Base-by-base conservation (phyloP, 1,139 yeast genomes). In the Sugiyamaella neomexicana region DNA sequence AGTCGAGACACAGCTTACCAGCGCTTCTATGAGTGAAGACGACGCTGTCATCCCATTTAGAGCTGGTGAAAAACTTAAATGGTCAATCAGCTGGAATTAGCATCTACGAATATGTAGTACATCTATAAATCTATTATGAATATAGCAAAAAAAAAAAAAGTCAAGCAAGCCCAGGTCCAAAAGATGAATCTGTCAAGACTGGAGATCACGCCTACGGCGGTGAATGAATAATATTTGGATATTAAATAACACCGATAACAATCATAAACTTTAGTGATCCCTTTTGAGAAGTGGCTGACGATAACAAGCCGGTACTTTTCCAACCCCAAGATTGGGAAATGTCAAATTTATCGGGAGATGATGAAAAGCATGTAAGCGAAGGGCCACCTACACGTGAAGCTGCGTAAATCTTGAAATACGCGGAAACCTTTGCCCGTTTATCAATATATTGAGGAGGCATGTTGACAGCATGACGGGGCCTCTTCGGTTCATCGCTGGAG, bases 41-140 rank as follows among this genome's bases (percentile, higher is more conserved):
- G 76, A 73, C 5, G 75, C 76, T 7, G 90, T 93, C 43, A 93
- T 89, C 20, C 98, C 98, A n/a, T 93, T 93, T 76, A 80, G 78
- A 65, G 91, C 97, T 10, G 97, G 96, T 17, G 83, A 86, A 54
- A 79, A 75, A 55, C 76, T 93, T 50, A 67, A 77, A 37, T 93
- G 96, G 90, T 70, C 81, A n/a, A 80, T 82, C 10, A 86, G 85
- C 69, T 91, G 97, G 97, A 49, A 39, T 7, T 57, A 53, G 31
- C 41, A 13, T 15, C 6, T 29, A 12, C 20, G n/a, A n/a, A n/a
- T n/a, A 23, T 45, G 8, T 8, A 15, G 20, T 27, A 13, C 12
- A 25, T 42, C 25, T 13, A 3, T 13, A 5, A 5, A 42, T 25
- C 44, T 20, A 25, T 25, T 10, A 25, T 25, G n/a, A n/a, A n/a